Percentiles rank a stretch among this genome's conserved stretches.
Conservation (phyloP, 1,139 yeast species). For the Taphrina sp. region DNA sequence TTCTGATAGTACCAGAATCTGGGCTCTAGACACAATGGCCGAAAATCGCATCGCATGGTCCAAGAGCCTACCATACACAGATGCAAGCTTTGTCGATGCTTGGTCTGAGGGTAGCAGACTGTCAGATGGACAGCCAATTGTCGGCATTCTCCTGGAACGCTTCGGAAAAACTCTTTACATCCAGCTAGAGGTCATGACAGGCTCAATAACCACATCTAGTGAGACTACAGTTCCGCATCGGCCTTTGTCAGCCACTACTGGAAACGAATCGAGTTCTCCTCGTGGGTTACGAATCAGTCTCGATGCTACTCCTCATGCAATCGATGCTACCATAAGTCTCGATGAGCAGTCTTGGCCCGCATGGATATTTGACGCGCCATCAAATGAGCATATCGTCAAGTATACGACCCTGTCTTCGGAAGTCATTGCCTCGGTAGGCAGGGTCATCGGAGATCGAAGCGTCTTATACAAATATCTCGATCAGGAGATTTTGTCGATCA, state of each 20-base stretch:
- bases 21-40: slow-evolving; percentile 49
- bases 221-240: no score
- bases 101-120: slow-evolving; percentile 37
- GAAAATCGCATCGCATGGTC: slow-evolving; percentile 50
- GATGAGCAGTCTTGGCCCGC: slow-evolving; percentile 43
- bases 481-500: slow-evolving; percentile 63
- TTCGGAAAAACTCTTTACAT: not conserved
- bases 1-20: slow-evolving; percentile 49
- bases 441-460: slow-evolving; percentile 64
- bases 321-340: not conserved
- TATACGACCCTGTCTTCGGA: slow-evolving; percentile 41
- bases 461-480: slow-evolving; percentile 82
- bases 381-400: slow-evolving; percentile 5
- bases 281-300: not conserved
- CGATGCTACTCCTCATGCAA: not conserved
- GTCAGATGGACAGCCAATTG: slow-evolving; percentile 38
- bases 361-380: slow-evolving; percentile 48
- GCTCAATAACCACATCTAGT: not conserved
- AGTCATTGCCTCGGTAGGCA: slow-evolving; percentile 63
- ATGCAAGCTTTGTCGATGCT: slow-evolving; percentile 38
- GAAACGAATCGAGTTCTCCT: no score
- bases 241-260: no score
- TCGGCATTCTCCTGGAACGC: slow-evolving; percentile 24
- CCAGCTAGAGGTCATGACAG: slow-evolving; percentile 34
- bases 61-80: slow-evolving; percentile 38